These are phyloP conservation scores for Pythium coloratum DNA, from an alignment of 352 stramenopile genomes.

Conservation along the genomic window DNA sequence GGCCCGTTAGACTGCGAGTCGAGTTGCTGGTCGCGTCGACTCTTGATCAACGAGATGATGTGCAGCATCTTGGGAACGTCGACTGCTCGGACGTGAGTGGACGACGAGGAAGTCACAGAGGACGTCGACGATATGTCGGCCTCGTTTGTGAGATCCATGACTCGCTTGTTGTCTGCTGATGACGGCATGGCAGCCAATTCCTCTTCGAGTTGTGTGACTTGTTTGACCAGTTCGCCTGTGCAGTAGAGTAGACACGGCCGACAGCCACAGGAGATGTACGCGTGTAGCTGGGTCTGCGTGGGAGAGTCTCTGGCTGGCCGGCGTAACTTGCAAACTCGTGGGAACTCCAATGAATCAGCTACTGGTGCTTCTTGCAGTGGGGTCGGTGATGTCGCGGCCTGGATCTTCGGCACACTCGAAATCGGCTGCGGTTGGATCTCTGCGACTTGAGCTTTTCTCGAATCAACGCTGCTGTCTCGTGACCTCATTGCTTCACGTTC, in stretches of 20 bases:
- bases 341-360: not conserved
- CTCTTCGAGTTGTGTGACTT: constrained; percentile 10
- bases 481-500: not conserved
- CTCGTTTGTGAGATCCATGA: constrained; percentile 1
- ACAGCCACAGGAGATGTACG: constrained; percentile 25
- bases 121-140: not conserved
- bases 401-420: not conserved
- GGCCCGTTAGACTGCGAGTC: not conserved
- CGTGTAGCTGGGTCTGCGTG: not conserved
- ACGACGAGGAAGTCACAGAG: not conserved
- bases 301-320: not conserved
- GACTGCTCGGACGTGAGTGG: not conserved
- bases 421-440: not conserved
- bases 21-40: not conserved
- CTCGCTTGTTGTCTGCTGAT: not conserved
- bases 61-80: constrained; percentile 17
- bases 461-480: not conserved
- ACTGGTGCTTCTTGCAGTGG: not conserved
- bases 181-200: not conserved
- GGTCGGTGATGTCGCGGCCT: not conserved
- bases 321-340: not conserved
- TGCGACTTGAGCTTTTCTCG: not conserved
- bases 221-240: constrained; percentile 17
- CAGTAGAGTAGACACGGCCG: constrained; percentile 25
- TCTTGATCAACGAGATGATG: constrained; percentile 19